phyloP scores from a whole-genome alignment of 208 protist genomes.

The Leishmania amazonensis region DNA sequence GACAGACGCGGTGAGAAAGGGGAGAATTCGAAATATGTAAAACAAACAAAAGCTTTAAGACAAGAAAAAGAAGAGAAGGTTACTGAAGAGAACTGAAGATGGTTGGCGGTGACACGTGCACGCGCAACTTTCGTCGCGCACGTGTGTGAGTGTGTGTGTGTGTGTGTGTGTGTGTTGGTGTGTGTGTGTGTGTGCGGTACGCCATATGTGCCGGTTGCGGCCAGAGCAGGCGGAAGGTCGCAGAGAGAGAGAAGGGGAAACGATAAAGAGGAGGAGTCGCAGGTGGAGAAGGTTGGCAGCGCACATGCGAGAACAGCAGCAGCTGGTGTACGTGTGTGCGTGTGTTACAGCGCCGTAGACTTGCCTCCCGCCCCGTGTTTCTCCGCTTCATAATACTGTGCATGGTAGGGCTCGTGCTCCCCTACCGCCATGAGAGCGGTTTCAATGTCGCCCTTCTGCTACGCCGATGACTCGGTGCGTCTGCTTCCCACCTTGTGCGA shows the following conservation, averaged over 20 bases:
- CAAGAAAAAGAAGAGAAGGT: background rate
- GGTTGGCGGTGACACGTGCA: background rate
- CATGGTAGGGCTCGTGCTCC: too few species aligned
- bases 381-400: background rate
- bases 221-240: background rate
- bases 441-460: too few species aligned
- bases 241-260: background rate
- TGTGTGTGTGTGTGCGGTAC: background rate
- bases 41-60: too few species aligned
- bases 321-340: background rate
- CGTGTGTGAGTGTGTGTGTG: constrained; percentile 6
- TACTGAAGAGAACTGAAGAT: too few species aligned
- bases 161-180: constrained; percentile 6
- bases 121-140: background rate
- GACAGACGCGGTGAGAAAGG: too few species aligned
- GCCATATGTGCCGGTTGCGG: background rate
- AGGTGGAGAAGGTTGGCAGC: background rate
- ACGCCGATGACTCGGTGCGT: too few species aligned
- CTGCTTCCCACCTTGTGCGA: too few species aligned
- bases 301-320: background rate
- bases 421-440: too few species aligned
- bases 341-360: background rate
- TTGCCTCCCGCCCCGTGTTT: background rate
- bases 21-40: too few species aligned
- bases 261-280: background rate